Percentiles rank a stretch among this genome's conserved stretches.
These are phyloP conservation scores for Quillaja saponaria DNA, from an alignment of 306 rosid genomes.

Conservation along the genomic window DNA sequence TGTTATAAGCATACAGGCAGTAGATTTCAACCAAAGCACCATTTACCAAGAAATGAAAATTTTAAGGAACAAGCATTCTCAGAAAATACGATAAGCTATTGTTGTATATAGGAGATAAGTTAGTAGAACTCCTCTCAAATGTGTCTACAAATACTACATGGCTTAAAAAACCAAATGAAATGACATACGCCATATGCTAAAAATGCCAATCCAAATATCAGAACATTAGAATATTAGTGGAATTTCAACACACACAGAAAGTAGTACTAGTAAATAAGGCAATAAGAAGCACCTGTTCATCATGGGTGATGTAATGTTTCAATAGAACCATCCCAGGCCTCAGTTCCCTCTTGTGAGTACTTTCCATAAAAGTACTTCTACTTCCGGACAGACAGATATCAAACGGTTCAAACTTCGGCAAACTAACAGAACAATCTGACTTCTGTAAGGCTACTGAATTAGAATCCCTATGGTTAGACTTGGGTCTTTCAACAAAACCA, in stretches of 20 bases:
- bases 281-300: slow-evolving; percentile 47
- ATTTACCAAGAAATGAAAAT: no score
- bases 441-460: neutral
- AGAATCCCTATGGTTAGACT: neutral
- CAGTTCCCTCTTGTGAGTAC: slow-evolving; percentile 26
- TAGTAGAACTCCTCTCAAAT: no score
- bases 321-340: slow-evolving; percentile 69
- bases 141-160: neutral
- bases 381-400: slow-evolving; percentile 44
- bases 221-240: neutral
- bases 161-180: neutral
- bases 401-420: slow-evolving; percentile 28
- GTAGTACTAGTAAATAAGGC: neutral
- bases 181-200: neutral
- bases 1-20: no score
- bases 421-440: slow-evolving; percentile 1
- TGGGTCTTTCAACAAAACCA: neutral
- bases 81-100: no score
- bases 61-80: no score
- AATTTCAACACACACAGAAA: neutral
- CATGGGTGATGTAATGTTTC: slow-evolving; percentile 40
- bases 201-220: neutral
- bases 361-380: slow-evolving; percentile 1
- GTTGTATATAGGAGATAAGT: no score
- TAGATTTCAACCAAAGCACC: no score